Evolutionary conservation across 306 rosid genomes (phyloP), one percentile per base, ranked within the genome.

Genomic region (Gastrolobium villosum): DNA sequence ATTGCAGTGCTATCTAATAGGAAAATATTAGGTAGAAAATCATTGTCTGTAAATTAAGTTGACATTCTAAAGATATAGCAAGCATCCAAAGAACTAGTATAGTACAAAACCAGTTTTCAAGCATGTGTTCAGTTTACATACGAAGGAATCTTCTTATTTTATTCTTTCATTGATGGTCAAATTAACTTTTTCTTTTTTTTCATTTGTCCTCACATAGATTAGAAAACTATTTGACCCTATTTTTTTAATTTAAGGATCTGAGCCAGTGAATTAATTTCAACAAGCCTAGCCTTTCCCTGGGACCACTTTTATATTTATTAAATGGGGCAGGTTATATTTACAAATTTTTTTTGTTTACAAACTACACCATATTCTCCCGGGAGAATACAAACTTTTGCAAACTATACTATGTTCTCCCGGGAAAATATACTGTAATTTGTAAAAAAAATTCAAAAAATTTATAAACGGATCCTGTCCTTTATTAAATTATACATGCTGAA

Each of bases 121-220:
- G 32, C 28, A 40, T 43, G 56, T 72, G 7, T 52, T 59, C 41
- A 30, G 13, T 54, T 65, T 43, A 30, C 70, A 44, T n/a, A 44
- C 7, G n/a, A 45, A 65, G 63, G 79, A 54, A 44, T 45, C 41
- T 49, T 48, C 63, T 72, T 63, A 31, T 72, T 11, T 61, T 79
- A 70, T 50, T 68, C 11, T 41, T 37, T 30, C 60, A 48, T 48
- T 31, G 10, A 49, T 39, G 14, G 35, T 61, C 46, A 36, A 34
- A 65, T 39, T 65, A 40, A 11, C 52, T 26, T 76, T 39, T 11
- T 20, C 31, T 46, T 9, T 26, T 28, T 37, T 30, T 20, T 28
- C 5, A 62, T 15, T 31, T 75, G 37, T 73, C 76, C 60, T 52
- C 14, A 4, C 13, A n/a, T 30, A 73, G 15, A 20, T 3, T 50